Evolutionary conservation across 106 monocot species (phyloP).

Genomic region (Triglochin maritima): DNA sequence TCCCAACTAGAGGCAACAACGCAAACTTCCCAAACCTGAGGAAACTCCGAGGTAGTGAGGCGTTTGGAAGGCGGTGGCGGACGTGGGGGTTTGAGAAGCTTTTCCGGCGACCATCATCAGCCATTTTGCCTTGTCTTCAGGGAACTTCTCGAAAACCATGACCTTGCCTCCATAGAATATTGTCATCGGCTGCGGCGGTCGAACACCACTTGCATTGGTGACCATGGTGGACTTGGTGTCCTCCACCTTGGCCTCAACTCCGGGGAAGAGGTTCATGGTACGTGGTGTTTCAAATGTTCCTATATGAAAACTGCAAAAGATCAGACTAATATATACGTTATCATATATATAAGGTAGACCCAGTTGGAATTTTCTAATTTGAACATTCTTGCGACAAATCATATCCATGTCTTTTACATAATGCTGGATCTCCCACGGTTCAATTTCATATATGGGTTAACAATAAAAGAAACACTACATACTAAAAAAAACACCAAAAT

Average conservation of each 20-base stretch:
- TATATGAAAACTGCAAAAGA: slow-evolving; percentile 1
- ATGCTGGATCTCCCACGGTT: too few species aligned
- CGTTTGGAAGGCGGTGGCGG: neutral
- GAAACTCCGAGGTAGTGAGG: neutral
- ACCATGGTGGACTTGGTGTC: neutral
- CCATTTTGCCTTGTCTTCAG: slow-evolving; percentile 49
- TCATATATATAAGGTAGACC: too few species aligned
- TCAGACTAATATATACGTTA: neutral
- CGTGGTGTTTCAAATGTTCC: slow-evolving; percentile 20
- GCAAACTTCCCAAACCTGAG: neutral
- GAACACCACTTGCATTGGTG: neutral
- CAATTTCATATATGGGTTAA: too few species aligned
- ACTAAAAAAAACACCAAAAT: too few species aligned
- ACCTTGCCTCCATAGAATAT: slow-evolving; percentile 84
- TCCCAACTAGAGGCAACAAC: too few species aligned
- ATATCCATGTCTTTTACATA: too few species aligned
- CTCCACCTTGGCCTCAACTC: slow-evolving; percentile 6
- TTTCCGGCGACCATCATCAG: slow-evolving; percentile 24
- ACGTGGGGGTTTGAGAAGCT: neutral
- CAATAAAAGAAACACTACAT: too few species aligned
- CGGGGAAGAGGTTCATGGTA: slow-evolving; percentile 48
- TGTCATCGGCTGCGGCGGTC: slow-evolving; percentile 31
- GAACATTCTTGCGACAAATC: too few species aligned
- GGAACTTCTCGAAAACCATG: slow-evolving; percentile 63
- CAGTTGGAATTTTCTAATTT: too few species aligned